phyloP scores from a whole-genome alignment of 805 yeast species.

The Cyberlindnera veronae region DNA sequence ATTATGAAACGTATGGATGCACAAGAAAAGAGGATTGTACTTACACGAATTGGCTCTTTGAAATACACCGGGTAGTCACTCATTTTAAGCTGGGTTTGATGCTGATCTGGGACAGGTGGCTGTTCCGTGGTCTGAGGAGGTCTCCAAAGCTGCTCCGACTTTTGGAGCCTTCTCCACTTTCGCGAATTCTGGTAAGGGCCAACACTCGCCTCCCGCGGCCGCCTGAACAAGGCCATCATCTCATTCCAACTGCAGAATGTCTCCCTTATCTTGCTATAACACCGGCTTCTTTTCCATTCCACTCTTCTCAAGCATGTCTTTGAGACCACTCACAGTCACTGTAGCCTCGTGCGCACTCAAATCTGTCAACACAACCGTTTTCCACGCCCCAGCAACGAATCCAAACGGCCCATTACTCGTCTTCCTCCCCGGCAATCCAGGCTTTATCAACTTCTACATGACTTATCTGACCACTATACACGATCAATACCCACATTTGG shows the following conservation, averaged over 20 bases:
- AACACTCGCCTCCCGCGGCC: no score
- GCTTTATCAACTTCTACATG: slow-evolving; percentile 60
- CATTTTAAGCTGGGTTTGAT: slow-evolving; percentile 4
- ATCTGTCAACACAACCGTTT: slow-evolving; percentile 10
- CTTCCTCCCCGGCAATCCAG: slow-evolving; percentile 78
- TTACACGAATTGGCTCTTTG: slow-evolving; percentile 60
- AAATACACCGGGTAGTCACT: slow-evolving; percentile 46
- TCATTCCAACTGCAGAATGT: no score
- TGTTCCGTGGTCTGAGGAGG: not conserved
- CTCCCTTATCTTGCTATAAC: no score
- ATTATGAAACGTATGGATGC: not conserved
- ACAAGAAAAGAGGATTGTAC: slow-evolving; percentile 29
- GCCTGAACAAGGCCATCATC: no score
- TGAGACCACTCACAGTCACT: slow-evolving; percentile 6
- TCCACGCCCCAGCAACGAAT: slow-evolving; percentile 3
- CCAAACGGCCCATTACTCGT: slow-evolving; percentile 39
- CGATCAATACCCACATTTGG: slow-evolving; percentile 39
- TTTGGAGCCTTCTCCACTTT: no score
- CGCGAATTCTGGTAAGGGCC: no score
- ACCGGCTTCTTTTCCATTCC: not conserved
- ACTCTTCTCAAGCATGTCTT: slow-evolving; percentile 1
- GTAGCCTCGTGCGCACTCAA: not conserved
- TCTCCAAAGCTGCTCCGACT: no score
- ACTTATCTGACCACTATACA: slow-evolving; percentile 47
- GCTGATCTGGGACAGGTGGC: not conserved